Evolutionary conservation across 2,329 filamentous ascomycete species (phyloP).

Genomic region (Ophiostoma fasciatum): DNA sequence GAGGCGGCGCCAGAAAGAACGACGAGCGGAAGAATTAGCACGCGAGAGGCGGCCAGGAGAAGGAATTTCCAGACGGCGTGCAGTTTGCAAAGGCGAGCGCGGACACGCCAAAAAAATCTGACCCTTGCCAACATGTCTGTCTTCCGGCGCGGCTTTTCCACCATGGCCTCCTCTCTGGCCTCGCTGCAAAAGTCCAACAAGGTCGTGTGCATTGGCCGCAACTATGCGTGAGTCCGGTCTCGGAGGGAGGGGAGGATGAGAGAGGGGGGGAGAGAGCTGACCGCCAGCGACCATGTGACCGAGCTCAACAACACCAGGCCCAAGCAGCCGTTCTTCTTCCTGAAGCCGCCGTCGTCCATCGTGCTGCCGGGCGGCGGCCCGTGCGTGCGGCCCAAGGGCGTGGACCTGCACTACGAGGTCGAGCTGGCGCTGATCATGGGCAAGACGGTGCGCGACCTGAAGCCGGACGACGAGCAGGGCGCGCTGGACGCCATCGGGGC

Average conservation of each 20-base stretch:
- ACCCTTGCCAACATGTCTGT: slow-evolving; percentile 8
- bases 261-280: slow-evolving; percentile 7
- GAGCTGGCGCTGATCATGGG: slow-evolving; percentile 85
- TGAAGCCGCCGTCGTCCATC: slow-evolving; percentile 83
- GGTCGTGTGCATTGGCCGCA: slow-evolving; percentile 75
- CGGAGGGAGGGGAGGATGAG: neutral
- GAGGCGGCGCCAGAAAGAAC: too few species aligned
- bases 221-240: slow-evolving; percentile 65
- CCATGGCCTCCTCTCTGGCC: slow-evolving; percentile 22
- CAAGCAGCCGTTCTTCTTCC: slow-evolving; percentile 97
- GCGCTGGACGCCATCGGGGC: slow-evolving; percentile 71
- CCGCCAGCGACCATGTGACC: slow-evolving; percentile 67
- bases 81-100: too few species aligned
- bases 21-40: too few species aligned
- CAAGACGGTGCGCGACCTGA: slow-evolving; percentile 61
- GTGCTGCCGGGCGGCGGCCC: slow-evolving; percentile 65
- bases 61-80: too few species aligned
- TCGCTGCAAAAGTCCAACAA: slow-evolving; percentile 38
- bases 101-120: too few species aligned
- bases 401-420: slow-evolving; percentile 86
- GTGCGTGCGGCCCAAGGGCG: slow-evolving; percentile 66
- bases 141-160: slow-evolving; percentile 19
- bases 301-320: slow-evolving; percentile 80
- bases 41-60: too few species aligned
- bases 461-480: slow-evolving; percentile 56